phyloP scores from a whole-genome alignment of 2,329 filamentous ascomycete species.

The Colletotrichum eleusines region DNA sequence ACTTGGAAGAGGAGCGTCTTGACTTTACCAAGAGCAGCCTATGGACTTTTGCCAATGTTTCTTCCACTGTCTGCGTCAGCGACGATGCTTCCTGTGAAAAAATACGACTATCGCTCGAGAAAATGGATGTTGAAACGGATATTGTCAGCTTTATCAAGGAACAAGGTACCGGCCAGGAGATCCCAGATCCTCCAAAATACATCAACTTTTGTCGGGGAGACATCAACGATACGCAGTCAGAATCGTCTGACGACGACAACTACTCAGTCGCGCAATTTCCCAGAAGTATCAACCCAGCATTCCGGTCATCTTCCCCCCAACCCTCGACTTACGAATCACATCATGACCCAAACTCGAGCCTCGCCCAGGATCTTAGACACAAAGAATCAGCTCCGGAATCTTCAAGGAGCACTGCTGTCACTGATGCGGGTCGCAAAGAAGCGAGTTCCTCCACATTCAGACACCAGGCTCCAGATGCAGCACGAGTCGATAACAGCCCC shows the following conservation, averaged over 20 bases:
- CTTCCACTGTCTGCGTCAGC: slow-evolving; percentile 96
- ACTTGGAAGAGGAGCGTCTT: slow-evolving; percentile 94
- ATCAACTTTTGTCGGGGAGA: slow-evolving; percentile 99
- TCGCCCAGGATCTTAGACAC: slow-evolving; percentile 75
- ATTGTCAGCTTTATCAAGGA: slow-evolving; percentile 91
- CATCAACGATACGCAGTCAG: slow-evolving; percentile 82
- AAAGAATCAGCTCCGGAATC: slow-evolving; percentile 20
- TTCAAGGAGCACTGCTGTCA: neutral
- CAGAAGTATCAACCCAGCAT: slow-evolving; percentile 93
- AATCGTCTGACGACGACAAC: slow-evolving; percentile 85
- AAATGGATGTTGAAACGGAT: slow-evolving; percentile 97
- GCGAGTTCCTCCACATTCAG: slow-evolving; percentile 8
- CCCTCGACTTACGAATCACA: slow-evolving; percentile 94
- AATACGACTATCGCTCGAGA: slow-evolving; percentile 90
- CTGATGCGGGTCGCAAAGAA: slow-evolving; percentile 30
- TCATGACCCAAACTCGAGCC: slow-evolving; percentile 82
- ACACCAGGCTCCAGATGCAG: slow-evolving; percentile 11
- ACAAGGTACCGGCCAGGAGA: slow-evolving; percentile 92
- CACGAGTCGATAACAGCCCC: slow-evolving; percentile 12
- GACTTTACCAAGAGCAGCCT: slow-evolving; percentile 98
- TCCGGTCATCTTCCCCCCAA: slow-evolving; percentile 94
- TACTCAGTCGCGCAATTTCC: slow-evolving; percentile 98
- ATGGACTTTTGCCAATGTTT: slow-evolving; percentile 97
- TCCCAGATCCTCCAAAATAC: slow-evolving; percentile 95
- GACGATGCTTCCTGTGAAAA: slow-evolving; percentile 98